A percentile compares a stretch with the other conserved stretches of the same genome.
These are phyloP conservation scores for Cladobotryum mycophilum DNA, from an alignment of 2,329 filamentous ascomycete genomes.

Conservation along the genomic window DNA sequence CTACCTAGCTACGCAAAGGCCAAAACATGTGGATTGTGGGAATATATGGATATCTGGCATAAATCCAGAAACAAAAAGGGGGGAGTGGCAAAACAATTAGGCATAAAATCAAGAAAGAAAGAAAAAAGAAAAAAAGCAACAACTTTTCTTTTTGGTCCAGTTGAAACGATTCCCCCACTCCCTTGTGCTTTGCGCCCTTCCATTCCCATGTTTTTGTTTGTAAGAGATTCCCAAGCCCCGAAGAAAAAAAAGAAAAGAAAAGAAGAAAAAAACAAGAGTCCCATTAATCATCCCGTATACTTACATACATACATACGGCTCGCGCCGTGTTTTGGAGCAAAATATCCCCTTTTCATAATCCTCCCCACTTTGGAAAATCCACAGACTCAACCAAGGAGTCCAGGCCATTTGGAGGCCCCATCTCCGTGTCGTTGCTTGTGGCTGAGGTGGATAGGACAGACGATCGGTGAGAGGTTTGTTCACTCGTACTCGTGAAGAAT, in stretches of 20 bases:
- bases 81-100: too few species aligned
- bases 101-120: slow-evolving; percentile 2
- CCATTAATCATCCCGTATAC: too few species aligned
- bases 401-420: slow-evolving; percentile 25
- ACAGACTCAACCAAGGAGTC: slow-evolving; percentile 31
- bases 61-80: too few species aligned
- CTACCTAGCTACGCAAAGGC: too few species aligned
- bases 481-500: slow-evolving; percentile 53
- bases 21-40: too few species aligned
- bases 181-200: slow-evolving; percentile 21
- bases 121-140: slow-evolving; percentile 18
- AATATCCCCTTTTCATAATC: too few species aligned
- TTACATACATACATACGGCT: too few species aligned
- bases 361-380: slow-evolving; percentile 34
- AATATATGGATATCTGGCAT: too few species aligned
- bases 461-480: slow-evolving; percentile 51
- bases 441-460: slow-evolving; percentile 49
- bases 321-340: too few species aligned
- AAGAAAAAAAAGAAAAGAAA: too few species aligned
- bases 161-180: slow-evolving; percentile 1
- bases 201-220: slow-evolving; percentile 19
- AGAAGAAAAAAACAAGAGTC: too few species aligned
- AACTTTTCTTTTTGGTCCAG: slow-evolving; percentile 17
- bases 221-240: too few species aligned
- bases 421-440: slow-evolving; percentile 50